Evolutionary conservation across 1,284 basidiomycete species (phyloP), one percentile per base, ranked within the genome.

Genomic region (Vanrija sp.): DNA sequence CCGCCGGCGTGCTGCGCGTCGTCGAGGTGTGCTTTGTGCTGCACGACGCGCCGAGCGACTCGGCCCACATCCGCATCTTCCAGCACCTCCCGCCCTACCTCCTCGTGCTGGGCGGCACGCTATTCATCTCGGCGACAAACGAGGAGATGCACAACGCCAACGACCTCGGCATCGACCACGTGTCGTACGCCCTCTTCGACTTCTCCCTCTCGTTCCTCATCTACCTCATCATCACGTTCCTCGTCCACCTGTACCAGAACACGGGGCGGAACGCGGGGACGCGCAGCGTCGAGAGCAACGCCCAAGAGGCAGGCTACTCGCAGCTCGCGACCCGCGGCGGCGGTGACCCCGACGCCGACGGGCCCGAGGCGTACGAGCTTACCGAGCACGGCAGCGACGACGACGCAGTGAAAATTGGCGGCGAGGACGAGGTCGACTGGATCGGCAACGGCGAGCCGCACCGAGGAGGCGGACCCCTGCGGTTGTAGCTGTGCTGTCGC

Each of bases 61-160:
- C 72, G 14, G 62, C 66, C 4, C 41, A 48, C n/a, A 64, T 81
- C 8, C 79, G 79, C 45, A 81, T 87, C 6, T 94, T 92, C 77
- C 83, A 89, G 59, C 89, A 94, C 73, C 72, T 94, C 12, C 83
- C 89, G 15, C 87, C 92, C 39, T 91, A 91, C 87, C 76, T 91
- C 9, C 80, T 92, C 23, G 73, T 81, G 19, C 80, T 87, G 1
- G 79, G 86, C 41, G 85, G 64, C 20, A 71, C 65, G 31, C 76
- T 91, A 12, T 95, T 95, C 79, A 90, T 94, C 82, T 88, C 87
- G 14, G 90, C 86, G 0, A 95, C 92, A 0, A 89, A 95, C 69
- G 91, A 96, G 75, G 89, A 94, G 69, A 77, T 94, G 39, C 67
- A 80, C 31, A 86, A 81, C 58, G 83, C 86, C 14, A 79, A 88